phyloP scores from a whole-genome alignment of 768 basidiomycete species.

The Suillus placidus region DNA sequence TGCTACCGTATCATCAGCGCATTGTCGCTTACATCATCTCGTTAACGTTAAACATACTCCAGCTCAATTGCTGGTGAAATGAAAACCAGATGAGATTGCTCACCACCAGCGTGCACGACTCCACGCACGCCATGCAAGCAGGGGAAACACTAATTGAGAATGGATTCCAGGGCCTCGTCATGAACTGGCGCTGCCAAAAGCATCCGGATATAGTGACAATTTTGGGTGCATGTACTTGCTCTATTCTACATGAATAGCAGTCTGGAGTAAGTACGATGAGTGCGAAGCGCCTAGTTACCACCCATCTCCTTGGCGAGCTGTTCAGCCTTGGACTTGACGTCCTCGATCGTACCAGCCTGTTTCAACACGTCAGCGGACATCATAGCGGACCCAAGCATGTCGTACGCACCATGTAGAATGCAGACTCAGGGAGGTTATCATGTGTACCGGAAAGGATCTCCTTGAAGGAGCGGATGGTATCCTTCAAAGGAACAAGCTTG shows the following conservation, averaged over 20 bases:
- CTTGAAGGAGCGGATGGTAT: slow-evolving; percentile 96
- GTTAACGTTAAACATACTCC: background rate
- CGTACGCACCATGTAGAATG: slow-evolving; percentile 88
- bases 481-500: slow-evolving; percentile 94
- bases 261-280: slow-evolving; percentile 8
- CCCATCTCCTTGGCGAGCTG: slow-evolving; percentile 94
- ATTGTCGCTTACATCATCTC: too few relatives aligned
- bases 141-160: background rate
- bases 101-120: background rate
- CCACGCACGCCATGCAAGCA: background rate
- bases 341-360: slow-evolving; percentile 90
- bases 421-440: slow-evolving; percentile 90
- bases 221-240: slow-evolving; percentile 16
- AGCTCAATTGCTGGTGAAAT: background rate
- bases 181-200: background rate
- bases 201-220: slow-evolving; percentile 8
- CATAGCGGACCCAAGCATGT: background rate
- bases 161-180: background rate
- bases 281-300: slow-evolving; percentile 36
- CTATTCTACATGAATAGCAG: slow-evolving; percentile 14
- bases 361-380: slow-evolving; percentile 8
- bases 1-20: background rate
- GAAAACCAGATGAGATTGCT: background rate
- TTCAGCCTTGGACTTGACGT: slow-evolving; percentile 96
- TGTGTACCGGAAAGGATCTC: slow-evolving; percentile 92